Base-by-base conservation (phyloP, 1,284 basidiomycete species). In the Athelia sp. region DNA sequence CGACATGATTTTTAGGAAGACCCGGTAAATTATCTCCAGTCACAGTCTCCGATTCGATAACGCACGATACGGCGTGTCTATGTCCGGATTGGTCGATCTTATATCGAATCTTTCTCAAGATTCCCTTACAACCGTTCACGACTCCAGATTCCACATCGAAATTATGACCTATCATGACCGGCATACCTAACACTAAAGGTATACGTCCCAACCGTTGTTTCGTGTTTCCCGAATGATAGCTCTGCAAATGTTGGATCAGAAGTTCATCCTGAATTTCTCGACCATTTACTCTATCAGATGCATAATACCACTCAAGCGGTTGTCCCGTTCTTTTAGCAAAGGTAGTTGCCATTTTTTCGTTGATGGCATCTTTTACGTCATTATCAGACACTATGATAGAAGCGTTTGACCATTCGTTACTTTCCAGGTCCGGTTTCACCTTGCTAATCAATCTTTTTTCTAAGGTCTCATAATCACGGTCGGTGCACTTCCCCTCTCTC, bases 171-270 rank as follows among this genome's bases (percentile, higher is more conserved):
- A 56, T 31, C 13, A 56, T 46, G 2, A 56, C 48, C 0, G 53
- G 55, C 55, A 56, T 56, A 14, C 55, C 55, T 9, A 50, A 24
- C 0, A 54, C 55, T 8, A 56, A n/a, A 1, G 55, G 55, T 0
- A 56, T 15, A 18, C 32, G 24, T 0, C 55, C 50, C 2, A 54
- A 29, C 1, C 50, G 40, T n/a, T 48, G 45, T n/a, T 49, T 42
- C 1, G 52, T 51, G n/a, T 35, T 26, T 9, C 53, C 49, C 0
- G 49, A 48, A 45, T 53, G 31, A 13, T 48, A 13, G 2, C 26
- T 32, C 17, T 36, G 6, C 23, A 53, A 15, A 21, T 46, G 21
- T 1, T n/a, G 3, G 0, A 34, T 34, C 32, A 34, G 23, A 10
- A 14, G 14, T 4, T 48, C 4, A n/a, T 50, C 48, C 1, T 1